phyloP scores from a whole-genome alignment of 208 protist species.

The Trypanosoma platydactyli region DNA sequence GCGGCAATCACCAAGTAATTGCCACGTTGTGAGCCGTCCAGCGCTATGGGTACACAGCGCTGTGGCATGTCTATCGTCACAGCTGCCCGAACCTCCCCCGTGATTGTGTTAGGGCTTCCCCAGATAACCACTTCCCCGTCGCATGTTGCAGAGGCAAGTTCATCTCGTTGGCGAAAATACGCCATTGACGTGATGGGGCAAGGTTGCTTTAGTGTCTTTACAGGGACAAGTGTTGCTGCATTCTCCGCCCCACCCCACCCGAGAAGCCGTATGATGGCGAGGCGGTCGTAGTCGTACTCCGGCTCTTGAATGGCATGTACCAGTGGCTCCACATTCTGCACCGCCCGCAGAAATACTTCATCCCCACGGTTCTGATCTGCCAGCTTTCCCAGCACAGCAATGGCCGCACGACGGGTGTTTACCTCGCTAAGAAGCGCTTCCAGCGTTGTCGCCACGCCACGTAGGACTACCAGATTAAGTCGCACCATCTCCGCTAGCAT shows the following conservation, averaged over 20 bases:
- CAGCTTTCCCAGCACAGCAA: slow-evolving; percentile 56
- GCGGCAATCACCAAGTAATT: slow-evolving; percentile 61
- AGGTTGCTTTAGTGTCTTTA: slow-evolving; percentile 13
- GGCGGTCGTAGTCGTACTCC: slow-evolving; percentile 64
- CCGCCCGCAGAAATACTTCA: slow-evolving; percentile 38
- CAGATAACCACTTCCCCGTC: slow-evolving; percentile 69
- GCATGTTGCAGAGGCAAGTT: slow-evolving; percentile 65
- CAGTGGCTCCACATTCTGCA: slow-evolving; percentile 33
- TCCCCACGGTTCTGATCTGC: slow-evolving; percentile 44
- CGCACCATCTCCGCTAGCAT: slow-evolving; percentile 60
- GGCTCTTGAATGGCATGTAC: slow-evolving; percentile 51
- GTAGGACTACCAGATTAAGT: slow-evolving; percentile 53
- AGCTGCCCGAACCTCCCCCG: slow-evolving; percentile 25
- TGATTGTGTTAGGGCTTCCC: slow-evolving; percentile 42
- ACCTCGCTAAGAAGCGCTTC: slow-evolving; percentile 48
- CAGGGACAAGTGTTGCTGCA: slow-evolving; percentile 17
- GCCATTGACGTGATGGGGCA: slow-evolving; percentile 59
- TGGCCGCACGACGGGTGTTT: slow-evolving; percentile 38
- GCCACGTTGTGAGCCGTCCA: slow-evolving; percentile 53
- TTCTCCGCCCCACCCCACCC: slow-evolving; percentile 25
- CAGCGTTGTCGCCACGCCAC: slow-evolving; percentile 48
- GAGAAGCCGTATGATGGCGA: slow-evolving; percentile 54
- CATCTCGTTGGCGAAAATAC: slow-evolving; percentile 71
- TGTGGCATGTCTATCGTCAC: slow-evolving; percentile 41
- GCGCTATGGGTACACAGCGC: slow-evolving; percentile 54